These are phyloP conservation scores for Coemansia sp. DNA, from an alignment of 192 early-diverging fungal genomes.

Conservation along the genomic window DNA sequence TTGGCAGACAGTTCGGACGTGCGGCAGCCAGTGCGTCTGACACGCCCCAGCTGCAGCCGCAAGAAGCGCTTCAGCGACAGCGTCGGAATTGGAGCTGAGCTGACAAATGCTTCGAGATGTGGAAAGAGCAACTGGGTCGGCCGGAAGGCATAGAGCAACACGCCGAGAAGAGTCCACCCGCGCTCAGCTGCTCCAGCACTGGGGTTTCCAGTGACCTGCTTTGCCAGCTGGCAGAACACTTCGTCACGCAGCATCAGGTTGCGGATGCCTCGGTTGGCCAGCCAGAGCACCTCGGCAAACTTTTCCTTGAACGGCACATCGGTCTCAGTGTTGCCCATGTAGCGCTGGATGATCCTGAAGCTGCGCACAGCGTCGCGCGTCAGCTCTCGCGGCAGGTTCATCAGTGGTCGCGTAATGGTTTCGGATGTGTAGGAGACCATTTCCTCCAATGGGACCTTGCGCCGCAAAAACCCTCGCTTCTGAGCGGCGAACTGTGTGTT, in stretches of 20 bases:
- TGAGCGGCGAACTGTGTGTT: conserved; percentile 88
- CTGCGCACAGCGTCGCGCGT: conserved; percentile 82
- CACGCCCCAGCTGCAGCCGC: conserved; percentile 66
- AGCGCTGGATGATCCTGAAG: conserved; percentile 80
- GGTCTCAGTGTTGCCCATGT: conserved; percentile 70
- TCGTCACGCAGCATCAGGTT: conserved; percentile 83
- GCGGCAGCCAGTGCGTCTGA: conserved; percentile 76
- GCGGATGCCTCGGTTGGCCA: conserved; percentile 77
- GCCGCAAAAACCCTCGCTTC: conserved; percentile 78
- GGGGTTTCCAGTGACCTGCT: conserved; percentile 81
- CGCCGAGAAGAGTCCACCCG: conserved; percentile 85
- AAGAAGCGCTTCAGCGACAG: conserved; percentile 27
- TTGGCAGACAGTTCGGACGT: conserved; percentile 67
- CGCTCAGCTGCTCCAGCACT: conserved; percentile 57
- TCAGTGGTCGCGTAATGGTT: conserved; percentile 70
- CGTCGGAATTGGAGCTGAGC: conserved; percentile 29
- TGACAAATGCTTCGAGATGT: conserved; percentile 77
- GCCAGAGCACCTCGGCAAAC: conserved; percentile 66
- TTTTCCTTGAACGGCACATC: conserved; percentile 33
- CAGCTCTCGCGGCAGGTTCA: conserved; percentile 78
- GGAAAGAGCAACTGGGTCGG: conserved; percentile 85
- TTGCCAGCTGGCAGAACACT: conserved; percentile 91
- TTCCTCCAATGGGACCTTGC: conserved; percentile 84
- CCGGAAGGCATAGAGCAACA: conserved; percentile 82
- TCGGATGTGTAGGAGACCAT: conserved; percentile 73